These are phyloP conservation scores for Penicillium thymicola DNA, from an alignment of 2,329 filamentous ascomycete genomes.

Conservation along the genomic window DNA sequence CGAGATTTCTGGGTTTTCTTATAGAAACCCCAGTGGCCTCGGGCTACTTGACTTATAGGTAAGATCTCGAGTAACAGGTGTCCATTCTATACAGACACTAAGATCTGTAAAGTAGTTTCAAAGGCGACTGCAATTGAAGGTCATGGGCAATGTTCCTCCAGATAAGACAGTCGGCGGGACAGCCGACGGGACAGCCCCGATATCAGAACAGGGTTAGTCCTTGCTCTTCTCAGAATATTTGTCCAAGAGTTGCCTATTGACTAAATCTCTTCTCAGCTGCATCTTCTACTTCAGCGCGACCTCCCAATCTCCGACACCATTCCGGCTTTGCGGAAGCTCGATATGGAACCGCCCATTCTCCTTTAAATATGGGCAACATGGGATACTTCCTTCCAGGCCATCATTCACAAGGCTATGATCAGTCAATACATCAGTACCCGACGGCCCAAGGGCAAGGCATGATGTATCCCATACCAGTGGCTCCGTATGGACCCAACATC, in stretches of 20 bases:
- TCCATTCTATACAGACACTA: not conserved
- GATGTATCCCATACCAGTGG: slow-evolving; percentile 31
- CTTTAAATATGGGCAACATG: slow-evolving; percentile 32
- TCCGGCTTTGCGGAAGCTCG: slow-evolving; percentile 16
- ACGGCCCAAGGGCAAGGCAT: slow-evolving; percentile 24
- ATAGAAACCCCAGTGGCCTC: not conserved
- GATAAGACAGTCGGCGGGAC: slow-evolving; percentile 16
- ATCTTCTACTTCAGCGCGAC: slow-evolving; percentile 9
- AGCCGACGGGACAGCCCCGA: slow-evolving; percentile 9
- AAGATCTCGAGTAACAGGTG: not conserved
- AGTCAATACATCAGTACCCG: slow-evolving; percentile 28
- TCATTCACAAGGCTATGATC: slow-evolving; percentile 21
- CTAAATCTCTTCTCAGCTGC: slow-evolving; percentile 6
- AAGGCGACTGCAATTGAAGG: not conserved
- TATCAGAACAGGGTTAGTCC: slow-evolving; percentile 15
- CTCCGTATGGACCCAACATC: slow-evolving; percentile 21
- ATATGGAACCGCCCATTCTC: slow-evolving; percentile 22
- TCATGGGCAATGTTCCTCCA: slow-evolving; percentile 31
- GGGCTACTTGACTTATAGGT: not conserved
- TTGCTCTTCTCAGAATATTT: not conserved
- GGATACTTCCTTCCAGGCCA: slow-evolving; percentile 28
- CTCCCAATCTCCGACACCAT: slow-evolving; percentile 20
- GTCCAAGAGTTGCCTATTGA: not conserved
- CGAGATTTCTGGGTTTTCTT: not conserved
- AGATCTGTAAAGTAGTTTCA: not conserved